Conservation (phyloP, 345 rosid species). For the Stellera chamaejasme region DNA sequence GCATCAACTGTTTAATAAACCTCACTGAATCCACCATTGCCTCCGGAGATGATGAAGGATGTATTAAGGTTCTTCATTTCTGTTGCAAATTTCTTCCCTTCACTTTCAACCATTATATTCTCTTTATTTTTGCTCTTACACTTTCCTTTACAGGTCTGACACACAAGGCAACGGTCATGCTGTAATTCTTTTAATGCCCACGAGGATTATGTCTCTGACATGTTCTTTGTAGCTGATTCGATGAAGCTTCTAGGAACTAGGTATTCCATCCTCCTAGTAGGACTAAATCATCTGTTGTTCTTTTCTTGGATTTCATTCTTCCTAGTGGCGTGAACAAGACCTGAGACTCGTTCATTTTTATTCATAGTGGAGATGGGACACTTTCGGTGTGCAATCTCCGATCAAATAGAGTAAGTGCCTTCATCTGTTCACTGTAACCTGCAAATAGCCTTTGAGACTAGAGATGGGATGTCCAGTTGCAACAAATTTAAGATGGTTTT, state of each 20-base stretch:
- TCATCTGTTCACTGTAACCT: no score
- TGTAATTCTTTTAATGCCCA: constrained; percentile 65
- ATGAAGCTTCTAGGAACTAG: constrained; percentile 80
- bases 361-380: constrained; percentile 85
- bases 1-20: constrained; percentile 63
- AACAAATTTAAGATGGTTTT: constrained; percentile 4
- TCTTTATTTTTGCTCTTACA: background rate
- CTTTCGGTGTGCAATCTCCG: constrained; percentile 87
- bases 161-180: constrained; percentile 79
- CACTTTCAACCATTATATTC: background rate
- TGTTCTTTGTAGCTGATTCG: constrained; percentile 69
- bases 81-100: background rate
- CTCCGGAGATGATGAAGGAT: constrained; percentile 90
- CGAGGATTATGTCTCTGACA: constrained; percentile 78
- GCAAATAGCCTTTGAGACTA: background rate
- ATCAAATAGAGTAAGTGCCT: constrained; percentile 47
- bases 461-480: background rate
- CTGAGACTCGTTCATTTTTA: constrained; percentile 8
- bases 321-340: background rate
- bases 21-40: constrained; percentile 75
- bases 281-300: background rate
- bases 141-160: constrained; percentile 61
- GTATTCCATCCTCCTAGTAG: constrained; percentile 24
- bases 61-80: constrained; percentile 52
- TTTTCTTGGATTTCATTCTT: background rate